Evolutionary conservation across 75 land plant genomes (phyloP), one percentile per base, ranked within the genome.

Genomic region (Gnetum montanum): DNA sequence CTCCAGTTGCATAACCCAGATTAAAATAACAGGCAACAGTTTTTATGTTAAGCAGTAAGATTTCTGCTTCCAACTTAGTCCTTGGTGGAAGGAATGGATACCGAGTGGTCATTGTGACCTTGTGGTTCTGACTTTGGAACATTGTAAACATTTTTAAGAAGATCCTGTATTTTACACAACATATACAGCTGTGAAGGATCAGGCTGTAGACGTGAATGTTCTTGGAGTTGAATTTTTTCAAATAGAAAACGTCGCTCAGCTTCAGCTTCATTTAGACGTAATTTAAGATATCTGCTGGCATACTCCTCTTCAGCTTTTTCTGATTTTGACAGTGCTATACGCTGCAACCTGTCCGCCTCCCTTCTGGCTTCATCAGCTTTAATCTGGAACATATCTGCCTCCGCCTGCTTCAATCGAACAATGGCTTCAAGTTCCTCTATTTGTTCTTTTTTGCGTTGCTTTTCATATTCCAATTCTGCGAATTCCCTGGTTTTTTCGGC

Each of bases 321-420:
- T 18, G 94, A 68, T 49, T 91, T 88, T 15, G 88, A 81, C 23
- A 82, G 79, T 6, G 82, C 83, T 60, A 91, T 88, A n/a, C 83
- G 70, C 48, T 91, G 88, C 7, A 91, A 81, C 40, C 81, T 75
- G 61, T 91, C 97, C 20, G 97, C 85, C 37, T 91, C 97, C 40
- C 80, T 71, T 28, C 83, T 73, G 8, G 97, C 94, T 64, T 91
- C 94, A 62, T 68, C 80, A 43, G 97, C 95, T 70, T 83, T 84
- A 26, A 75, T 55, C 67, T 91, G 95, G 53, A 91, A 91, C 97
- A 91, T 91, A 53, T 91, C 89, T 43, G 97, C 85, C 56, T 88
- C 97, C 2, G 83, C 89, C 60, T 79, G 85, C 67, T 91, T 91
- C 31, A 91, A 73, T 57, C 82, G 65, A 3, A 88, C 77, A 46